These are phyloP conservation scores for Allantophomopsis cytisporea DNA, from an alignment of 2,329 filamentous ascomycete species.

Conservation along the genomic window DNA sequence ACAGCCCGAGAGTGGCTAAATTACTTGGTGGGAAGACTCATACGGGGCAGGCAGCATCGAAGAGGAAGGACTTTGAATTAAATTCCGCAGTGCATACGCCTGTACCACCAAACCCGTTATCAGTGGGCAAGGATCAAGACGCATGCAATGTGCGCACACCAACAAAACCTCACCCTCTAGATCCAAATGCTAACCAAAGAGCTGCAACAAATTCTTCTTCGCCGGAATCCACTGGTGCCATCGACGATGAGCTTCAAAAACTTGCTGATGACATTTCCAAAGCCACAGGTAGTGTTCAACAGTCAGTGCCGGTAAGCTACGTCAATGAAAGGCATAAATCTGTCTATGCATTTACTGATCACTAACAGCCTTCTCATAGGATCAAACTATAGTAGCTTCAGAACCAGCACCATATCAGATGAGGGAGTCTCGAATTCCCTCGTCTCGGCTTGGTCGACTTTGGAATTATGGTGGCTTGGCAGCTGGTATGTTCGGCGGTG, in stretches of 20 bases:
- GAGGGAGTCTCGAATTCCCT: constrained; percentile 80
- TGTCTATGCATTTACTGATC: constrained; percentile 19
- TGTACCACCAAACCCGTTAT: constrained; percentile 16
- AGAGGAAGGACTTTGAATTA: constrained; percentile 13
- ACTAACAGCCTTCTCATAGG: constrained; percentile 24
- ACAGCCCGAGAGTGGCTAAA: constrained; percentile 41
- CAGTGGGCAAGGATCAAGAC: constrained; percentile 21
- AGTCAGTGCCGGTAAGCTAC: not conserved
- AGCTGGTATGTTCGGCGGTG: constrained; percentile 89
- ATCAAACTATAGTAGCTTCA: not conserved
- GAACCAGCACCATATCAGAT: constrained; percentile 44
- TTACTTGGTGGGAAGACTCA: constrained; percentile 33
- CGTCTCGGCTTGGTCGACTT: constrained; percentile 71
- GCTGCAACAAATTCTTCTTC: not conserved
- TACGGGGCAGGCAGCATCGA: not conserved
- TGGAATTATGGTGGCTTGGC: constrained; percentile 94
- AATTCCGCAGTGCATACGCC: constrained; percentile 18
- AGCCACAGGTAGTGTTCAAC: not conserved
- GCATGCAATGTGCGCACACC: constrained; percentile 15
- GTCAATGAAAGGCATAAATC: not conserved
- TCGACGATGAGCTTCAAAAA: constrained; percentile 25
- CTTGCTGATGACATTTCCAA: constrained; percentile 28
- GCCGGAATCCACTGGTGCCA: constrained; percentile 8
- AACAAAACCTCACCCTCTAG: constrained; percentile 1
- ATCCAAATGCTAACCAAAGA: no score